Evolutionary conservation across 805 yeast genomes (phyloP), one percentile per base, ranked within the genome.

Genomic region (Kluyveromyces aestuarii): DNA sequence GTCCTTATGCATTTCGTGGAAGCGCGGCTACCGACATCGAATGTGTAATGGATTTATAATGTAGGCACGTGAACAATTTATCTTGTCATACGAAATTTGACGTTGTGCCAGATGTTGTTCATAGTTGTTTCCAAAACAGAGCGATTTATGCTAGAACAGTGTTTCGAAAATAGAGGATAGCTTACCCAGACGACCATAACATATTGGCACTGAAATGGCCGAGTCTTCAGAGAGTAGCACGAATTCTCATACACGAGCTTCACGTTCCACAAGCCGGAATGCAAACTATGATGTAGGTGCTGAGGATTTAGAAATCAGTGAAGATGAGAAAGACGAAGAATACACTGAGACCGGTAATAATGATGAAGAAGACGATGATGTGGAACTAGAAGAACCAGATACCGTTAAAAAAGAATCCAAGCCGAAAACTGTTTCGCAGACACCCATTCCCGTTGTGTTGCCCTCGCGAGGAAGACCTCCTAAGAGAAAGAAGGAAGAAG

Each of bases 291-390:
- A 56, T 33, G 53, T 59, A 27, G 71, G 64, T 44, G 59, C 59
- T 10, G 65, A 57, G 13, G 67, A 60, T 18, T 52, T 59, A 35
- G 67, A 62, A 27, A 50, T 60, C n/a, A 63, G 55, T 33, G 71
- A 59, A 11, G 70, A 62, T 11, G 68, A 60, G 17, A 62, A 60
- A 25, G 61, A 55, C 17, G 61, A 56, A 38, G 55, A 55, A 9
- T 64, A 50, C 25, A 64, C 48, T 10, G 65, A 56, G 13, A 62
- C 54, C 27, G 68, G 50, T 16, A 67, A 61, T 25, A 62, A 52
- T 25, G 63, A 58, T 6, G 66, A 53, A 10, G 63, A 56, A 11
- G 63, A 56, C 37, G 62, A 54, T 33, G 37, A 45, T 27, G 53
- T 44, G 3, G 50, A 45, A 27, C 50, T 37, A 16, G 55, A 50